Conservation (phyloP, 768 basidiomycete genomes). For the Boletus rex-veris region DNA sequence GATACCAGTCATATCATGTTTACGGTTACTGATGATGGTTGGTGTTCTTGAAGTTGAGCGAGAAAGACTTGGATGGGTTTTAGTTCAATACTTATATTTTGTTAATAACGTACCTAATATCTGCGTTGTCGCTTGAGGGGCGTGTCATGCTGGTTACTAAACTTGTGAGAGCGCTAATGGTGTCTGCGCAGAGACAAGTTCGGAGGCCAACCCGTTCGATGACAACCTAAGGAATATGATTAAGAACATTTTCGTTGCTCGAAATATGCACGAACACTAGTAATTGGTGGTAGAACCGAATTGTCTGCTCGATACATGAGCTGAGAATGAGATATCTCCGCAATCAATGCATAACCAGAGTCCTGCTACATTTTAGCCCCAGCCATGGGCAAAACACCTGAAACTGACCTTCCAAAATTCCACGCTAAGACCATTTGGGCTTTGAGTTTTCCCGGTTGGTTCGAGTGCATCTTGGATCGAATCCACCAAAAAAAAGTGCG, state of each 20-base stretch:
- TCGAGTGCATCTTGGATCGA: slow-evolving; percentile 38
- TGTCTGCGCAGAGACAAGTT: slow-evolving; percentile 78
- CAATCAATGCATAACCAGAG: slow-evolving; percentile 65
- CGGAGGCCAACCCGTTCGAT: slow-evolving; percentile 51
- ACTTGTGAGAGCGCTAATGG: slow-evolving; percentile 53
- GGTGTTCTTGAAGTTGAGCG: slow-evolving; percentile 1
- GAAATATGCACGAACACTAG: slow-evolving; percentile 34
- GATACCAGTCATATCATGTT: slow-evolving; percentile 29
- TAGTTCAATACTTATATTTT: neutral
- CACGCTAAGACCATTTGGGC: slow-evolving; percentile 33
- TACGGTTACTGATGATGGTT: neutral
- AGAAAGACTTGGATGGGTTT: slow-evolving; percentile 10
- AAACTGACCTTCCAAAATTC: slow-evolving; percentile 65
- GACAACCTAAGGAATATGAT: slow-evolving; percentile 42
- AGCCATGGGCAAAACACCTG: neutral
- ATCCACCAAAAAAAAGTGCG: slow-evolving; percentile 55
- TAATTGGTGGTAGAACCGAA: slow-evolving; percentile 32
- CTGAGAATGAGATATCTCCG: slow-evolving; percentile 53
- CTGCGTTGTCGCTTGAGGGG: slow-evolving; percentile 35
- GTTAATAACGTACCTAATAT: slow-evolving; percentile 22
- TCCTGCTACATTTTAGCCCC: slow-evolving; percentile 35
- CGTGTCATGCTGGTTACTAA: slow-evolving; percentile 52
- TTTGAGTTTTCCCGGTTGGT: slow-evolving; percentile 16
- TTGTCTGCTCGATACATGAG: slow-evolving; percentile 36
- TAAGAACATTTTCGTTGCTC: neutral